These are phyloP conservation scores for Colletotrichum sp. DNA, from an alignment of 2,329 filamentous ascomycete species.

Conservation along the genomic window DNA sequence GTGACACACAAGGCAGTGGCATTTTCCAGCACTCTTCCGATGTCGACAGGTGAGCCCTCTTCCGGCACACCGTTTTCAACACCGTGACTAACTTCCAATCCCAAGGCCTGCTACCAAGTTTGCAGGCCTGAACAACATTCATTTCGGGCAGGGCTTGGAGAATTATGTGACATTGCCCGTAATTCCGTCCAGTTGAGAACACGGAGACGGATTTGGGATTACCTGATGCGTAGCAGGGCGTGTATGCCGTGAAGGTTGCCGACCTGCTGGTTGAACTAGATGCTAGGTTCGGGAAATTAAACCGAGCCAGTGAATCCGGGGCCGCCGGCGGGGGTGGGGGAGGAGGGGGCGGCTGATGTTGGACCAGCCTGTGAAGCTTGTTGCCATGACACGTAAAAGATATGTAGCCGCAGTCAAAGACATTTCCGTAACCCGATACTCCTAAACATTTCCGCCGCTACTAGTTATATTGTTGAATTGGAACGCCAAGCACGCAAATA, in stretches of 20 bases:
- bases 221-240: too few relatives aligned
- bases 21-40: conserved; percentile 58
- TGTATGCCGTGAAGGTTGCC: background rate
- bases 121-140: conserved; percentile 54
- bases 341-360: background rate
- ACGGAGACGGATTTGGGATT: too few relatives aligned
- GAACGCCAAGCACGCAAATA: background rate
- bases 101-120: conserved; percentile 47
- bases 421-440: background rate
- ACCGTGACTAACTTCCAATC: conserved; percentile 42
- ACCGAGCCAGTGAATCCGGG: background rate
- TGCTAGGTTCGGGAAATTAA: background rate
- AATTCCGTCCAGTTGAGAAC: conserved; percentile 38
- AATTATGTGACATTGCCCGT: conserved; percentile 60
- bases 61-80: conserved; percentile 8
- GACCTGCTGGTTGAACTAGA: background rate
- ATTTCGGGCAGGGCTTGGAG: conserved; percentile 50
- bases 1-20: conserved; percentile 64
- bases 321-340: conserved; percentile 4
- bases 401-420: background rate
- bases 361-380: background rate
- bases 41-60: conserved; percentile 47
- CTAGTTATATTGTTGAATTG: background rate
- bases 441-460: background rate
- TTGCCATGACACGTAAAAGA: background rate